phyloP scores from a whole-genome alignment of 257 asterid genomes.

The Primulina eburnea region DNA sequence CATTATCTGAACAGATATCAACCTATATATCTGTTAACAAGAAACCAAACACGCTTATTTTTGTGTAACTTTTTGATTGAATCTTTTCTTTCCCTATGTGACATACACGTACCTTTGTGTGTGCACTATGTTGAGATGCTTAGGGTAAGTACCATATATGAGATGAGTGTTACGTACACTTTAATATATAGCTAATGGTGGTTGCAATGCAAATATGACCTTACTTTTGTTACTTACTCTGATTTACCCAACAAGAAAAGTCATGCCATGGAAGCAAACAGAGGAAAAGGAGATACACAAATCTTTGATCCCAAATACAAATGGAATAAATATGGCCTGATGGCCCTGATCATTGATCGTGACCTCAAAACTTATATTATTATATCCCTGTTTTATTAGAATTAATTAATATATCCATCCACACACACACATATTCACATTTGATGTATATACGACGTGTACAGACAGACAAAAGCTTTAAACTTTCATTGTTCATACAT shows the following conservation, averaged over 20 bases:
- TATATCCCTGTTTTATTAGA: conserved; percentile 20
- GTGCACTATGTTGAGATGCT: conserved; percentile 12
- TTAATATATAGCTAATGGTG: conserved; percentile 13
- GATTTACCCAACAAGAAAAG: conserved; percentile 44
- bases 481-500: not conserved
- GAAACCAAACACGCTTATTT: conserved; percentile 11
- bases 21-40: not conserved
- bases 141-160: conserved; percentile 8
- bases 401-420: not conserved
- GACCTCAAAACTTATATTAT: conserved; percentile 27
- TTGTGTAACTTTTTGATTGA: not conserved
- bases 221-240: conserved; percentile 28
- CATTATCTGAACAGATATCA: conserved; percentile 9
- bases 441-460: not conserved
- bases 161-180: not conserved
- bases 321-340: conserved; percentile 7
- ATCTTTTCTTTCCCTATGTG: conserved; percentile 1
- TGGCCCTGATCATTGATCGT: not conserved
- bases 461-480: not conserved
- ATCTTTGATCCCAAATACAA: conserved; percentile 12
- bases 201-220: conserved; percentile 17
- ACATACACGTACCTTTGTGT: not conserved
- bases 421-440: conserved; percentile 15
- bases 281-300: conserved; percentile 34
- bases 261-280: conserved; percentile 39